A percentile compares a stretch with the other conserved stretches of the same genome.
These are phyloP conservation scores for Fusarium longipes DNA, from an alignment of 2,329 filamentous ascomycete species.

Conservation along the genomic window DNA sequence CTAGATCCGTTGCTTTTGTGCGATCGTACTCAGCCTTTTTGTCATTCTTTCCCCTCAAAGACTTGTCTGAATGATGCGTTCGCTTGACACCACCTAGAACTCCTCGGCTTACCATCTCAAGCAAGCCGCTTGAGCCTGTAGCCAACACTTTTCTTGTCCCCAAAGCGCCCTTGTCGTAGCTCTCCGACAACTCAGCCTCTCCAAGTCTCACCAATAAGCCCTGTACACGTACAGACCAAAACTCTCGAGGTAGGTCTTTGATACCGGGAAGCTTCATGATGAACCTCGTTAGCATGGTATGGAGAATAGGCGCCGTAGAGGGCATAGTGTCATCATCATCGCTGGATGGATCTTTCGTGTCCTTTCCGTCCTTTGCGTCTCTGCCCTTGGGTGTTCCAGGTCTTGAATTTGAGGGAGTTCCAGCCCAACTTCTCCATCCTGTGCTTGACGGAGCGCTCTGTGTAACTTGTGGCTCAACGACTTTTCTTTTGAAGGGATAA, in stretches of 20 bases:
- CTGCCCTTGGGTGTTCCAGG: conserved; percentile 46
- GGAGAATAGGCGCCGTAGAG: conserved; percentile 73
- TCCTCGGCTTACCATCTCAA: conserved; percentile 76
- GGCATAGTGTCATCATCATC: conserved; percentile 39
- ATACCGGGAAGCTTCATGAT: conserved; percentile 74
- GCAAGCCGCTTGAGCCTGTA: conserved; percentile 74
- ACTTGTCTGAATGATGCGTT: conserved; percentile 7
- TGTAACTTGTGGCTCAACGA: conserved; percentile 24
- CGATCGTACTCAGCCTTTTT: conserved; percentile 64
- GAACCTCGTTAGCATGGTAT: conserved; percentile 73
- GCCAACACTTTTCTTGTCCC: conserved; percentile 80
- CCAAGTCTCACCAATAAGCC: conserved; percentile 70
- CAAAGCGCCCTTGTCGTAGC: conserved; percentile 81
- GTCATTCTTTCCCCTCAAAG: background rate
- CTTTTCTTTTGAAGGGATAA: conserved; percentile 67
- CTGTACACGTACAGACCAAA: conserved; percentile 73
- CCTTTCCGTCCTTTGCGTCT: conserved; percentile 13
- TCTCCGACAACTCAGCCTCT: conserved; percentile 78
- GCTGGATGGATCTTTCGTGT: conserved; percentile 12
- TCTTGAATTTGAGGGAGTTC: conserved; percentile 41
- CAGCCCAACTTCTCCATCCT: conserved; percentile 36
- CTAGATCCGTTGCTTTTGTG: conserved; percentile 68
- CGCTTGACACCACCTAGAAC: conserved; percentile 66
- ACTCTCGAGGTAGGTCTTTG: conserved; percentile 69
- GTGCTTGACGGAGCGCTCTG: conserved; percentile 22